Conservation (phyloP, 176 grass and related monocot species). For the Juncus inflexus region DNA sequence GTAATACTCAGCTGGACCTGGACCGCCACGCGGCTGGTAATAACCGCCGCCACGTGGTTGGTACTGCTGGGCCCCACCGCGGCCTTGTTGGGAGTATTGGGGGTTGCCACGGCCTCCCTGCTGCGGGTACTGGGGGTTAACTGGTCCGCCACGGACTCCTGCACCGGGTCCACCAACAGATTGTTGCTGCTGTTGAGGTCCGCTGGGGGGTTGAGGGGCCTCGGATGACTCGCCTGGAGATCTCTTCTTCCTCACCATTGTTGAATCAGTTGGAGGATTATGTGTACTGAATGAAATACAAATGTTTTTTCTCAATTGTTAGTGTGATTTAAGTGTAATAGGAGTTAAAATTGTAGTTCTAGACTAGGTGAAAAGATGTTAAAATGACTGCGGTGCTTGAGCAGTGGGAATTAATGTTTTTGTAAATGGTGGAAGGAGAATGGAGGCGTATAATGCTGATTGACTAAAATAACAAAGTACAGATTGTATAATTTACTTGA, state of each 20-base stretch:
- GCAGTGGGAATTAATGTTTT: too few relatives aligned
- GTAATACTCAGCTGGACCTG: conserved; percentile 28
- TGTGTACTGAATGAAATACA: conserved; percentile 20
- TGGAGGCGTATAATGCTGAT: too few relatives aligned
- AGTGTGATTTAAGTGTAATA: conserved; percentile 3
- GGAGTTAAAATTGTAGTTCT: neutral
- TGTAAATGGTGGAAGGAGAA: too few relatives aligned
- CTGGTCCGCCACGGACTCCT: conserved; percentile 33
- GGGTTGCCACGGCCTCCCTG: conserved; percentile 35
- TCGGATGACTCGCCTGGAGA: conserved; percentile 31
- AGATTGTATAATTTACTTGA: too few relatives aligned
- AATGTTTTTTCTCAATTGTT: too few relatives aligned
- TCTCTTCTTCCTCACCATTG: conserved; percentile 93
- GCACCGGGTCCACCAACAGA: neutral
- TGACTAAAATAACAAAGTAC: too few relatives aligned
- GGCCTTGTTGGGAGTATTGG: conserved; percentile 43
- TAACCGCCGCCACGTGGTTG: conserved; percentile 36
- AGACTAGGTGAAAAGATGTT: neutral
- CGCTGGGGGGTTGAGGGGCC: conserved; percentile 37
- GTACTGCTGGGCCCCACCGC: conserved; percentile 54
- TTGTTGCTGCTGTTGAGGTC: conserved; percentile 41
- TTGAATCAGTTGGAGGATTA: conserved; percentile 14
- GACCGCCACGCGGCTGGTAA: conserved; percentile 12
- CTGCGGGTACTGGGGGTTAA: conserved; percentile 35
- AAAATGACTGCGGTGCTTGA: too few relatives aligned